phyloP scores from a whole-genome alignment of 305 asterid genomes.

The Fraxinus sp. region DNA sequence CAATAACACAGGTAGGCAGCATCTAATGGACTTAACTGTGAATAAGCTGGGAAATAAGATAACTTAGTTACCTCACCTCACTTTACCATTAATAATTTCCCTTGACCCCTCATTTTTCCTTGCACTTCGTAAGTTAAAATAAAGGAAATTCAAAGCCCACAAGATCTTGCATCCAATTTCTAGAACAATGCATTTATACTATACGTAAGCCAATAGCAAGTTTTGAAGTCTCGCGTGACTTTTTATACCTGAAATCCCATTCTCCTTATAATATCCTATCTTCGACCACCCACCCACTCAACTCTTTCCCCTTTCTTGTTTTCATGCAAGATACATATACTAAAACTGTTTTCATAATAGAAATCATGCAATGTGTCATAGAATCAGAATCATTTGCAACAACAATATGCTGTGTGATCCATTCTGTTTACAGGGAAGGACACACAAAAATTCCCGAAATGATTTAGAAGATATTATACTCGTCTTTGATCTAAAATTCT shows the following conservation, averaged over 20 bases:
- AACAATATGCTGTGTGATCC: background rate
- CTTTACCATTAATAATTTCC: background rate
- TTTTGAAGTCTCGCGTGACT: background rate
- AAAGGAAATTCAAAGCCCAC: background rate
- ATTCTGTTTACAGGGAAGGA: background rate
- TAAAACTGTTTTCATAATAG: background rate
- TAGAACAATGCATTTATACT: background rate
- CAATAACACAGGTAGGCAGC: background rate
- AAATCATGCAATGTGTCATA: background rate
- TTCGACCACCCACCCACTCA: background rate
- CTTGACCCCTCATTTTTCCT: background rate
- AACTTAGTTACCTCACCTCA: background rate
- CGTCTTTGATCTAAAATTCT: background rate
- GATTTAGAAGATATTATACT: background rate
- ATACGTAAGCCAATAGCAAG: background rate
- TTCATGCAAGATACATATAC: background rate
- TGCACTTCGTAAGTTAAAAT: background rate
- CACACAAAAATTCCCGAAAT: background rate
- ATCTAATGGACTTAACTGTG: background rate
- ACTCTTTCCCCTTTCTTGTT: background rate
- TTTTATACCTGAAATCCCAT: background rate
- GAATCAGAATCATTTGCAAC: background rate
- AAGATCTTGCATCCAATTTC: background rate
- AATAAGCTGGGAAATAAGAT: background rate
- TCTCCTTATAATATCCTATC: background rate